A percentile compares a stretch with the other conserved stretches of the same genome.
Evolutionary conservation across 352 stramenopile species (phyloP).

Genomic region (Pythium brassicae): DNA sequence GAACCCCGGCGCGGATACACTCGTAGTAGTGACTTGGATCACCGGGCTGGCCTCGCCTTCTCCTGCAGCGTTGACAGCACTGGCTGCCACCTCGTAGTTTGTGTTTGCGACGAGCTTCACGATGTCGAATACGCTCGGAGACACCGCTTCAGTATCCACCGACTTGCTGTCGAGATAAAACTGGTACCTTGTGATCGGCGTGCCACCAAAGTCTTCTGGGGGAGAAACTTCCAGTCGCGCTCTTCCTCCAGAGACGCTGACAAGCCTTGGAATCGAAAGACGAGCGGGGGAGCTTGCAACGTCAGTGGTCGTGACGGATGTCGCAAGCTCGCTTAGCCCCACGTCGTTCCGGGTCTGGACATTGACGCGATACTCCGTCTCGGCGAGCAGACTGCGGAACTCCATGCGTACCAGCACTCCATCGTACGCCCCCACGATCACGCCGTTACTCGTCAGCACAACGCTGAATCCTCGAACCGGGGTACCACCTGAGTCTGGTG

Average conservation of each 20-base stretch:
- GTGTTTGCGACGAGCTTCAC: conserved; percentile 23
- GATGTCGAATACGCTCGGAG: conserved; percentile 25
- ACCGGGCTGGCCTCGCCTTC: conserved; percentile 19
- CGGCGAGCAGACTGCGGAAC: conserved; percentile 27
- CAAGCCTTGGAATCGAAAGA: conserved; percentile 14
- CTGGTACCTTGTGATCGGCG: conserved; percentile 16
- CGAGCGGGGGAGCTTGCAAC: conserved; percentile 20
- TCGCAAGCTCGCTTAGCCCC: conserved; percentile 15
- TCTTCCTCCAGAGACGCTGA: conserved; percentile 26
- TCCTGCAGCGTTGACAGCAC: conserved; percentile 28
- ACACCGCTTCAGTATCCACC: conserved; percentile 1
- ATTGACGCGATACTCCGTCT: conserved; percentile 25
- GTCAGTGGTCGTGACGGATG: conserved; percentile 14
- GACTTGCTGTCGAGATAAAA: conserved; percentile 26
- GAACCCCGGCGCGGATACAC: conserved; percentile 18
- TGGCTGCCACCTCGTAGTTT: conserved; percentile 24
- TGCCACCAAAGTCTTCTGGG: conserved; percentile 38
- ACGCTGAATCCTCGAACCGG: conserved; percentile 20
- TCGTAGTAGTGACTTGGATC: conserved; percentile 22
- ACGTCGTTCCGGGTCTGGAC: conserved; percentile 25
- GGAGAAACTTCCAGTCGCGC: conserved; percentile 21
- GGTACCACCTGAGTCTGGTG: conserved; percentile 29
- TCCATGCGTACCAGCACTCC: conserved; percentile 4
- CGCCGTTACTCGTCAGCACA: conserved; percentile 6
- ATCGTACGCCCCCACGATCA: conserved; percentile 18